Conservation (phyloP, 306 rosid genomes). For the Cicer pinnatifidum region DNA sequence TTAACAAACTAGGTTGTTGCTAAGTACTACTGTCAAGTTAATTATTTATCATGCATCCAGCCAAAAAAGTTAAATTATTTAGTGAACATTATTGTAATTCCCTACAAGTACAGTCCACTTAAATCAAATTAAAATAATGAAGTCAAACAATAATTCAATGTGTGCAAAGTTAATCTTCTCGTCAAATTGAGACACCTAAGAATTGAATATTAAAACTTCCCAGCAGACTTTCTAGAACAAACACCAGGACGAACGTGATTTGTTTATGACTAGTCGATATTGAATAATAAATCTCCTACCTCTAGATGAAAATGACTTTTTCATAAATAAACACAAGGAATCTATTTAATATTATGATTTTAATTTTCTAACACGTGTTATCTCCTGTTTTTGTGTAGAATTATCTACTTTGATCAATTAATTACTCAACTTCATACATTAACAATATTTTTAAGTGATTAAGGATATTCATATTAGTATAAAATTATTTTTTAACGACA, state of each 20-base stretch:
- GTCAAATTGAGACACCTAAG: conserved; percentile 46
- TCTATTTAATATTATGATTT: neutral
- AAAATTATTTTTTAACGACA: too few species aligned
- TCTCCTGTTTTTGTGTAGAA: too few species aligned
- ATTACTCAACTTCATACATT: too few species aligned
- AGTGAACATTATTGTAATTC: neutral
- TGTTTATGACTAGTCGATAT: neutral
- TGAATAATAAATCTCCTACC: conserved; percentile 5
- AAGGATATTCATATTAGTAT: too few species aligned
- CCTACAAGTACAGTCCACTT: neutral
- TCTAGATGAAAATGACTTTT: conserved; percentile 15
- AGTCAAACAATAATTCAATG: neutral
- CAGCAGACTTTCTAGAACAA: conserved; percentile 50
- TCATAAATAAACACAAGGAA: neutral
- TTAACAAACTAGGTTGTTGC: neutral
- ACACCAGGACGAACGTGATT: neutral
- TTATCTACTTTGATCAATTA: neutral
- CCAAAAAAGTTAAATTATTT: neutral
- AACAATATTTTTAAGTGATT: too few species aligned
- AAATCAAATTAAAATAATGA: neutral
- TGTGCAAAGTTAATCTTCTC: neutral
- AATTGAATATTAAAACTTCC: conserved; percentile 15
- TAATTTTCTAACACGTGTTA: neutral
- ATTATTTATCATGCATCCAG: neutral
- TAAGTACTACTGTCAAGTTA: neutral